Evolutionary conservation across 805 yeast genomes (phyloP), one percentile per base, ranked within the genome.

Genomic region (Kodamaea nitidulidarum): DNA sequence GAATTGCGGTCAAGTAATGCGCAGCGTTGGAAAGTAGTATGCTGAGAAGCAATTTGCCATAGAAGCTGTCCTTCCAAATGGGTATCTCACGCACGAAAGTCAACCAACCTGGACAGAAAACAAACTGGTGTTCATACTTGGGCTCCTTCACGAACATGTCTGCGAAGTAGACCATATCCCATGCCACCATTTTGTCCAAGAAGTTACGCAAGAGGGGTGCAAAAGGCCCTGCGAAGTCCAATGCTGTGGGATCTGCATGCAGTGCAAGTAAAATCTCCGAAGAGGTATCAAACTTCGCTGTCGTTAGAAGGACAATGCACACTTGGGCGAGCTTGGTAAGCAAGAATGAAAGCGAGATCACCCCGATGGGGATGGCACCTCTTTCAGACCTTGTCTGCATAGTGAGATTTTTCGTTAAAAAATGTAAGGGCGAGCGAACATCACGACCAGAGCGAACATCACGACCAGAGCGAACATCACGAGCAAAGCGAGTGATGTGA

Each of bases 81-180:
- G 47, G 49, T 3, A 55, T 32, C 20, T 25, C 46, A 32, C 48
- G 55, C 3, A 83, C 59, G 3, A 80, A 33, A 16, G 75, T 54
- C 66, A 82, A 72, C 95, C 96, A 91, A 2, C 78, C 53, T 8
- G 84, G 84, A 18, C 95, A 80, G 56, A 87, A 91, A 4, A 95
- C 97, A 71, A 78, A 84, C 60, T 88, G 95, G 57, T 91, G 96
- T 60, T 91, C 98, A 59, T 70, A 90, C n/a, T 63, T 56, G 11
- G 62, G 57, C 0, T 73, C 78, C 11, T 73, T 58, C 7, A 60
- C 54, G 24, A 84, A 76, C 40, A 81, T 56, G 32, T 80, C 77
- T 11, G 75, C 57, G 52, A 84, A 88, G 58, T 81, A 88, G 0
- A 88, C 93, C 1, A 81, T 71, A 57, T 91, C 98, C 98, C 98